Conservation (phyloP, 345 rosid genomes). For the Gossypium rotundifolium region DNA sequence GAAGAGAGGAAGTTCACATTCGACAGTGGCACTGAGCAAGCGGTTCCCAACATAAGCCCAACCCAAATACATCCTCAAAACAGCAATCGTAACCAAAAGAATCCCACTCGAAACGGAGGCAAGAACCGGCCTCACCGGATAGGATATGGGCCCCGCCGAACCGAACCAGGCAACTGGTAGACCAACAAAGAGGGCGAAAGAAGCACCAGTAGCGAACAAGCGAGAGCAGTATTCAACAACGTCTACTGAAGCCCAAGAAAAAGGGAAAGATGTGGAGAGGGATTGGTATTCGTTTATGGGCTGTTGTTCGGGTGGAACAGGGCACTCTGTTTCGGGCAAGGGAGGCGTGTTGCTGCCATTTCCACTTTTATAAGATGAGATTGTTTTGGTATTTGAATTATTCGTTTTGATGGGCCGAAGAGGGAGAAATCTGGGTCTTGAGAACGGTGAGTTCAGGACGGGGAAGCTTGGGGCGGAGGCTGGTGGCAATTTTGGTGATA, state of each 20-base stretch:
- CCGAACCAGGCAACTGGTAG: constrained; percentile 87
- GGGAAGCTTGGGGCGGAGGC: constrained; percentile 18
- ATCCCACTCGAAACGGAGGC: constrained; percentile 71
- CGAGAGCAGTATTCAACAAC: constrained; percentile 50
- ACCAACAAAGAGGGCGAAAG: constrained; percentile 63
- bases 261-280: constrained; percentile 80
- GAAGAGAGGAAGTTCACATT: constrained; percentile 38
- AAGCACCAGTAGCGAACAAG: constrained; percentile 59
- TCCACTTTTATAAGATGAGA: constrained; percentile 36
- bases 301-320: constrained; percentile 76
- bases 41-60: constrained; percentile 98
- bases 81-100: constrained; percentile 72
- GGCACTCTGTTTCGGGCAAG: constrained; percentile 68
- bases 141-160: constrained; percentile 52
- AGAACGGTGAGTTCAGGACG: background rate
- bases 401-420: constrained; percentile 12
- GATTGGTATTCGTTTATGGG: constrained; percentile 82
- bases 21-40: constrained; percentile 93
- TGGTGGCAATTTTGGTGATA: constrained; percentile 12
- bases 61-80: constrained; percentile 88
- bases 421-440: constrained; percentile 11
- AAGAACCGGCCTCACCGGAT: constrained; percentile 52
- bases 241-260: constrained; percentile 70
- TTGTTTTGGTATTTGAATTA: constrained; percentile 6
- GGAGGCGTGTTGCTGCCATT: constrained; percentile 48